Evolutionary conservation across 1,284 basidiomycete species (phyloP).

Genomic region (Phylloboletellus chloephorus): DNA sequence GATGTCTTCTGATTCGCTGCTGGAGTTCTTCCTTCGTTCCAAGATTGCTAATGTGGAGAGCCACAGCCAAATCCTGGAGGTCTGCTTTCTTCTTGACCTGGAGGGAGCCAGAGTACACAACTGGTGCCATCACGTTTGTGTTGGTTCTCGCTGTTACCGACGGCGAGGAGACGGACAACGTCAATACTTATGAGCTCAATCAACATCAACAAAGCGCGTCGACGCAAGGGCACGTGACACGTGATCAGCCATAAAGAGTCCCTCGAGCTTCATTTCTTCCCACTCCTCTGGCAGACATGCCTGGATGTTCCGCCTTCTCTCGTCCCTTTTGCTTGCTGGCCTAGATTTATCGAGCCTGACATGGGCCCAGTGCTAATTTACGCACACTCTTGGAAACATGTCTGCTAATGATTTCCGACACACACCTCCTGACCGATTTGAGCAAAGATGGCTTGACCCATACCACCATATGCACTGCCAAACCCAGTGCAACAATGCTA

Average conservation of each 20-base stretch:
- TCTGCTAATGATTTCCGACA: constrained; percentile 41
- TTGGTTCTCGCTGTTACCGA: background rate
- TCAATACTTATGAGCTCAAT: constrained; percentile 17
- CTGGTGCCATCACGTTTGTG: constrained; percentile 21
- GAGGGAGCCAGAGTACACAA: constrained; percentile 43
- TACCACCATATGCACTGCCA: constrained; percentile 40
- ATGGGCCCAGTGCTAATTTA: background rate
- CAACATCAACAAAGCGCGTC: constrained; percentile 30
- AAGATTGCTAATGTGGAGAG: constrained; percentile 43
- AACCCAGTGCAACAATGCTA: constrained; percentile 36
- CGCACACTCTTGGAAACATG: constrained; percentile 32
- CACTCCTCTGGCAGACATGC: constrained; percentile 20
- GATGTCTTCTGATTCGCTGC: constrained; percentile 51
- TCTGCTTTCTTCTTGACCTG: constrained; percentile 58
- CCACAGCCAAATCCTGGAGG: constrained; percentile 50
- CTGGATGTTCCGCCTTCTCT: constrained; percentile 27
- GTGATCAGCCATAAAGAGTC: too few species aligned
- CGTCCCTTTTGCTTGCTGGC: constrained; percentile 44
- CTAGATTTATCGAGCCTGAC: constrained; percentile 36
- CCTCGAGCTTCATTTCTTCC: too few species aligned
- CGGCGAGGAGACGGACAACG: background rate
- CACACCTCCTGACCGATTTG: constrained; percentile 38
- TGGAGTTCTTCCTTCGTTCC: constrained; percentile 61
- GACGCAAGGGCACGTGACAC: constrained; percentile 26
- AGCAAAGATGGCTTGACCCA: constrained; percentile 21